phyloP scores from a whole-genome alignment of 2,329 filamentous ascomycete genomes.

The Neonectria neomacrospora region DNA sequence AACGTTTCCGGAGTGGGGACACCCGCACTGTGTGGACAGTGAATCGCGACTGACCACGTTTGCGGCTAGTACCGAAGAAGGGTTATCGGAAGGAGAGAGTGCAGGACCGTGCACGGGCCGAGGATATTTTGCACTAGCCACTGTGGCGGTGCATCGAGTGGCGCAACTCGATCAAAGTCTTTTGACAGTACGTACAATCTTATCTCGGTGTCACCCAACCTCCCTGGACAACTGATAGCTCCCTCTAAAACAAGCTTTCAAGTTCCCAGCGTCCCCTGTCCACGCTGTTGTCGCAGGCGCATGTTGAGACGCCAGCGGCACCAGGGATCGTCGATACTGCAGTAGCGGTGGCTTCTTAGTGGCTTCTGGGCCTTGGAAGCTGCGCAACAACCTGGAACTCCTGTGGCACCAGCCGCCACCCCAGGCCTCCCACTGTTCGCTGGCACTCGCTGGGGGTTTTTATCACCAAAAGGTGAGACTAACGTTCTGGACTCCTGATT shows the following conservation, averaged over 20 bases:
- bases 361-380: constrained; percentile 3
- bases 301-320: constrained; percentile 9
- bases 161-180: neutral
- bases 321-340: constrained; percentile 15
- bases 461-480: neutral
- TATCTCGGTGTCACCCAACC: neutral
- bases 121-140: neutral
- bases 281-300: neutral
- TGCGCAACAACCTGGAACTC: neutral
- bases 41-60: constrained; percentile 27
- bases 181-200: no score
- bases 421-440: constrained; percentile 18
- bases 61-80: constrained; percentile 14
- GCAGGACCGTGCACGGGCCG: no score
- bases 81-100: constrained; percentile 25
- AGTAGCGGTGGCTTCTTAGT: constrained; percentile 19
- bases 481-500: neutral
- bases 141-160: constrained; percentile 37
- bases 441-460: neutral
- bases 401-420: constrained; percentile 15
- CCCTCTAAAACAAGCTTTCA: constrained; percentile 21
- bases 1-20: constrained; percentile 27
- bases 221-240: neutral
- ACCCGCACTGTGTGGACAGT: constrained; percentile 22
- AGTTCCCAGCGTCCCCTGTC: neutral